Conservation (phyloP, 23 red algal genomes). For the Gracilariopsis chorda region DNA sequence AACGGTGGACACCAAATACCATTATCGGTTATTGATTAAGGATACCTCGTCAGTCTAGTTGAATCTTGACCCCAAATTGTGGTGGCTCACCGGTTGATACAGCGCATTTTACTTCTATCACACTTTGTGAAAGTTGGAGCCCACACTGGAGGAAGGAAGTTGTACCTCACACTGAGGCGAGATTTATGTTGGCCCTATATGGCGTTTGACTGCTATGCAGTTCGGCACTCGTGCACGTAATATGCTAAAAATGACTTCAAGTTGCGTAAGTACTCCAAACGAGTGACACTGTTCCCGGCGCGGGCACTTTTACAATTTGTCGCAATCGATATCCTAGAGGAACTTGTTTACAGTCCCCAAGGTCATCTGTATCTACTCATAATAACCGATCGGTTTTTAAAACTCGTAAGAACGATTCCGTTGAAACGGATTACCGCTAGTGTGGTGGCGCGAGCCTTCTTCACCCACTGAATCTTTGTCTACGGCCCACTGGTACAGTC, state of each 20-base stretch:
- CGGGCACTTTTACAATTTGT: background rate
- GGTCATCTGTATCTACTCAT: slow-evolving; percentile 6
- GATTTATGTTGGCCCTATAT: background rate
- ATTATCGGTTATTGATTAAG: background rate
- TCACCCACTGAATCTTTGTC: too few relatives aligned
- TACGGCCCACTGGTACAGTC: too few relatives aligned
- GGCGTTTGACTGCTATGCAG: background rate
- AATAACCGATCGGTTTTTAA: slow-evolving; percentile 19
- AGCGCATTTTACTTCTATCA: background rate
- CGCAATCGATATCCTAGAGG: slow-evolving; percentile 8
- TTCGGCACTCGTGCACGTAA: background rate
- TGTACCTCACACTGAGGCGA: background rate
- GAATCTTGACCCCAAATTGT: background rate
- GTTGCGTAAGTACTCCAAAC: background rate
- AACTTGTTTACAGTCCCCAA: background rate
- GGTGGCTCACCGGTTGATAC: background rate
- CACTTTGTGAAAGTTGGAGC: background rate
- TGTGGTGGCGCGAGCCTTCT: too few relatives aligned
- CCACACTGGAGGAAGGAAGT: background rate
- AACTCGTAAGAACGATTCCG: slow-evolving; percentile 12
- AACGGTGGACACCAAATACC: background rate
- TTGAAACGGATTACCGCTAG: too few relatives aligned
- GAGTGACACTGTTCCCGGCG: background rate
- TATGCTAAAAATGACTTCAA: background rate
- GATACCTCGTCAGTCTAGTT: background rate